Conservation (phyloP, 148 eudicot species). For the Vaccinium macrocarpon region DNA sequence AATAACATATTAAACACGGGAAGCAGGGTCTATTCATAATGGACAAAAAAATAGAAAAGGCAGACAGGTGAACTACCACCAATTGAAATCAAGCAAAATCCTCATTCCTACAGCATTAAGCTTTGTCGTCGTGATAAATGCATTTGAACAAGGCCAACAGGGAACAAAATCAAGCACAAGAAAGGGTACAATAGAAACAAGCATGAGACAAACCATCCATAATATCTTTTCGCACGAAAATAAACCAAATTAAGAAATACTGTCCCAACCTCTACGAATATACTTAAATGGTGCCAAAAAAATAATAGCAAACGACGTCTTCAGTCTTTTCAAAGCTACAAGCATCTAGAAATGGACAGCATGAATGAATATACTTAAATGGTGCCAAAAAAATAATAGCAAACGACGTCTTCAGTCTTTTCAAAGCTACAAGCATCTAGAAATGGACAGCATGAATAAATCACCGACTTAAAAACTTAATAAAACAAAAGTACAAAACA, state of each 20-base stretch:
- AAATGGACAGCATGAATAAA: background rate
- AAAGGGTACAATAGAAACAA: background rate
- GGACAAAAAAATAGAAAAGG: background rate
- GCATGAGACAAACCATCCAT: background rate
- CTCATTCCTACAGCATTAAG: background rate
- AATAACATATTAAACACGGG: background rate
- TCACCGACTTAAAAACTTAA: background rate
- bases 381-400: background rate
- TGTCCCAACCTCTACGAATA: background rate
- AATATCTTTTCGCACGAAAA: background rate
- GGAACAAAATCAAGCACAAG: background rate
- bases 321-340: background rate
- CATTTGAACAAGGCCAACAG: background rate
- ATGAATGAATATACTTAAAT: background rate
- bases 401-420: background rate
- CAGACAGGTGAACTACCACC: background rate
- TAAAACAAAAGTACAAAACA: background rate
- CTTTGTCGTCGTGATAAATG: background rate
- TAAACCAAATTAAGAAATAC: background rate
- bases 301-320: background rate
- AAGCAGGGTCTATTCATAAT: background rate
- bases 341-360: conserved; percentile 1
- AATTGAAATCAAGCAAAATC: background rate
- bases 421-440: conserved; percentile 2
- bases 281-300: background rate